Conservation (phyloP, 345 rosid genomes). For the Corchorus capsularis region DNA sequence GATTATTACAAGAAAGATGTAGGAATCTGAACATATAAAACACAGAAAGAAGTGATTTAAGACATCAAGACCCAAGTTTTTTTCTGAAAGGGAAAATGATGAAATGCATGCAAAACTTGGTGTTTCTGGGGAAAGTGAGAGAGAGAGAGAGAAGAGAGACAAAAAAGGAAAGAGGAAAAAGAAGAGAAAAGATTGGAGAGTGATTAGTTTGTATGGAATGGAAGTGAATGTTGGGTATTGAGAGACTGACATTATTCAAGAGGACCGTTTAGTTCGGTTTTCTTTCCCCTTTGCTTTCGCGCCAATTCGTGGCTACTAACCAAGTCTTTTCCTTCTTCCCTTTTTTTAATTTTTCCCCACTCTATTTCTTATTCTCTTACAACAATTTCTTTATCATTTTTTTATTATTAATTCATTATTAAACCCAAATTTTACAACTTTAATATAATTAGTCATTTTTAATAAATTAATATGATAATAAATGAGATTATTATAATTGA, state of each 20-base stretch:
- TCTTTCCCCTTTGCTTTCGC: slow-evolving; percentile 66
- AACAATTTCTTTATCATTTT: too few relatives aligned
- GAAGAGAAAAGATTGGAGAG: slow-evolving; percentile 28
- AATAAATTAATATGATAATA: too few relatives aligned
- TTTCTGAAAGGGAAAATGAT: slow-evolving; percentile 16
- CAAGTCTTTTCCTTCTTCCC: slow-evolving; percentile 29
- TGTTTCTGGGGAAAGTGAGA: not conserved
- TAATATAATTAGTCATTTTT: too few relatives aligned
- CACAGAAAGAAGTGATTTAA: not conserved
- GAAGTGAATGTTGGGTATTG: slow-evolving; percentile 34
- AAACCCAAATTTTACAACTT: too few relatives aligned
- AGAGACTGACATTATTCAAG: slow-evolving; percentile 54
- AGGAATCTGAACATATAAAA: not conserved
- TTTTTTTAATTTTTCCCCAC: not conserved
- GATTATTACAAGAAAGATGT: slow-evolving; percentile 10
- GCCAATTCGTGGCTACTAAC: slow-evolving; percentile 80
- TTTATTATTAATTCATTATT: too few relatives aligned
- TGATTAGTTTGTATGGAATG: slow-evolving; percentile 25
- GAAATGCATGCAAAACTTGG: not conserved
- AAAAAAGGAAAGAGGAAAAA: slow-evolving; percentile 16
- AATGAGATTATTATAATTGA: too few relatives aligned
- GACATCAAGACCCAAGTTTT: not conserved
- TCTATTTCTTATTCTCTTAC: too few relatives aligned
- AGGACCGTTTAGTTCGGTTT: slow-evolving; percentile 56
- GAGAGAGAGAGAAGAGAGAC: slow-evolving; percentile 21